Evolutionary conservation across 2,329 filamentous ascomycete species (phyloP), one percentile per base, ranked within the genome.

Genomic region (Cadophora malorum): DNA sequence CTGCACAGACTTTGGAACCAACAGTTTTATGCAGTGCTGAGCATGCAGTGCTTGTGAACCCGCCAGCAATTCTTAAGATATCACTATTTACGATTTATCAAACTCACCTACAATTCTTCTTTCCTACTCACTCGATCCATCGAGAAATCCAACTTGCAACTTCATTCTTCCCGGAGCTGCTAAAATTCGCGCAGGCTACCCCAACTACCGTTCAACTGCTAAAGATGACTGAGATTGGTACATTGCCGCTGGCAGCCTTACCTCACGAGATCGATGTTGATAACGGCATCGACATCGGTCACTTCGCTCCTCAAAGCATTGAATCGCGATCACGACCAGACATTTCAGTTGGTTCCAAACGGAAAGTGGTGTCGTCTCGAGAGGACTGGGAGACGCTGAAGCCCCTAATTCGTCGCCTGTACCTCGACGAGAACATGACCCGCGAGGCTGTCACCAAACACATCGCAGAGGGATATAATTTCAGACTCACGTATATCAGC

Each of bases 361-460:
- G 21, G 25, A 28, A 47, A 8, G 56, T 35, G 10, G 3, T 66
- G 3, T 52, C 59, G 3, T 66, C 6, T 52, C 59, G 8, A 47
- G 41, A 16, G 19, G 59, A 19, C 23, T 67, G 65, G 65, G 50
- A 58, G 25, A 25, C 23, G 2, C 16, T 67, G 38, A 63, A 59
- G n/a, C 50, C 41, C 14, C 8, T 52, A 0, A 53, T 67, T 19
- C 28, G 49, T 28, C 35, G 28, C 1, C 5, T 63, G 19, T 67
- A 67, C 35, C 50, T 63, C 14, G 53, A 67, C 21, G 41, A 67
- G 28, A 67, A 59, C 14, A 28, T 31, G 23, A 67, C 60, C 19
- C 38, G 35, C 14, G 28, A 63, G 41, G 33, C 41, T n/a, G 61
- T 56, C 16, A 45, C 58, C 0, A 47, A 55, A 50, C 25, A 38